Percentiles rank a stretch among this genome's conserved stretches.
phyloP scores from a whole-genome alignment of 192 early-diverging fungal genomes.

The Oehlia diaphana region DNA sequence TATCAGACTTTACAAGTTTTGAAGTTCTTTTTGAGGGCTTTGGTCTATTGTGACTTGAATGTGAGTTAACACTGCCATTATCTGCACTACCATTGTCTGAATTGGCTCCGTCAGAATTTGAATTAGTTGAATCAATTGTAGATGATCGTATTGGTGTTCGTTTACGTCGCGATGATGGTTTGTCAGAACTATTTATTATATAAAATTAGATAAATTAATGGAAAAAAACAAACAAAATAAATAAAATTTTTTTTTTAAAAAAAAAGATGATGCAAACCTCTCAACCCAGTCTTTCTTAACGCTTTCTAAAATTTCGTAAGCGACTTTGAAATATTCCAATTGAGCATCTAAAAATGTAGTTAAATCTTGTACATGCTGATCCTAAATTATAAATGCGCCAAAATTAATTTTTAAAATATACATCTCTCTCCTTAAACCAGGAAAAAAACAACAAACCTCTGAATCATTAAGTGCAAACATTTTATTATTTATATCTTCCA shows the following conservation, averaged over 20 bases:
- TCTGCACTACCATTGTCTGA: constrained; percentile 5
- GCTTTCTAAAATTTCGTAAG: constrained; percentile 15
- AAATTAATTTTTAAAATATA: background rate
- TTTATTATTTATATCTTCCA: constrained; percentile 67
- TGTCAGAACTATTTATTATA: background rate
- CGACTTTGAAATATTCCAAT: constrained; percentile 22
- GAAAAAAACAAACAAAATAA: background rate
- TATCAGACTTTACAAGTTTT: constrained; percentile 1
- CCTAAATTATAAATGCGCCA: constrained; percentile 20
- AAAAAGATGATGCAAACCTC: background rate
- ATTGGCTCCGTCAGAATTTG: background rate
- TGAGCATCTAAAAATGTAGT: constrained; percentile 36
- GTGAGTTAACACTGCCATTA: constrained; percentile 2
- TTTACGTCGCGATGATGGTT: background rate
- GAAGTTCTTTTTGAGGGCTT: background rate
- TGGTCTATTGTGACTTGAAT: background rate
- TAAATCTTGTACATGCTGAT: constrained; percentile 34
- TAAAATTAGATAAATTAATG: background rate
- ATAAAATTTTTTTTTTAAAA: background rate
- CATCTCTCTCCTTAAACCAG: constrained; percentile 6
- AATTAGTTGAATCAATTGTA: constrained; percentile 4
- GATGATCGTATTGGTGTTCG: background rate
- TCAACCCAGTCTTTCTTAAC: constrained; percentile 25
- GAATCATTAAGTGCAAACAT: constrained; percentile 85
- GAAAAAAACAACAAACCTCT: constrained; percentile 64